Evolutionary conservation across 176 grass and related monocot species (phyloP).

Genomic region (Typha latifolia): DNA sequence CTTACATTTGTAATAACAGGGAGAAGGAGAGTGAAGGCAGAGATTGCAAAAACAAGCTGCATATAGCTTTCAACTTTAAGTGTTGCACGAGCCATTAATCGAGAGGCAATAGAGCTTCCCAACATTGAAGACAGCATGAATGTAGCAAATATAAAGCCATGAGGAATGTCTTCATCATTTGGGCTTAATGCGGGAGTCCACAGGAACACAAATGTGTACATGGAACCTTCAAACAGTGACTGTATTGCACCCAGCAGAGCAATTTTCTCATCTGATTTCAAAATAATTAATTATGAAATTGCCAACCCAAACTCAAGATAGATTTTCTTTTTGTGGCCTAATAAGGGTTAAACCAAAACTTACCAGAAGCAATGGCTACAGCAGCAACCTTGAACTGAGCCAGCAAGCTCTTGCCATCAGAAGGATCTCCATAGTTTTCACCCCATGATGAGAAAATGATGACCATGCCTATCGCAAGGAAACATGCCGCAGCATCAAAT

Average conservation of each 20-base stretch:
- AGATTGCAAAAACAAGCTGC: constrained; percentile 40
- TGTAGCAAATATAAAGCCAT: constrained; percentile 42
- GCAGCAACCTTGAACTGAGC: constrained; percentile 47
- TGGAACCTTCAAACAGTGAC: constrained; percentile 47
- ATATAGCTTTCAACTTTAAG: constrained; percentile 43
- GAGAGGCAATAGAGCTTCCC: constrained; percentile 42
- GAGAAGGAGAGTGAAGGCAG: constrained; percentile 38
- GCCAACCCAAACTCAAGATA: not conserved
- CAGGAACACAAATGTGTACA: constrained; percentile 54
- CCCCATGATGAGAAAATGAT: constrained; percentile 43
- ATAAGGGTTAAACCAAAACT: constrained; percentile 1
- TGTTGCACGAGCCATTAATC: constrained; percentile 27
- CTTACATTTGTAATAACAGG: constrained; percentile 43
- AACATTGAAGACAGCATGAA: constrained; percentile 54
- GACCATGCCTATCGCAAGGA: constrained; percentile 38
- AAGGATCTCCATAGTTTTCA: constrained; percentile 46
- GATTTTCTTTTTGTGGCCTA: not conserved
- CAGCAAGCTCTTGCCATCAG: constrained; percentile 35
- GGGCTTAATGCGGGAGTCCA: constrained; percentile 42
- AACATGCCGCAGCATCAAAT: constrained; percentile 35
- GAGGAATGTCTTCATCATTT: constrained; percentile 42
- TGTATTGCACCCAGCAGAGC: constrained; percentile 47
- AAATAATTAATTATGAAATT: constrained; percentile 1
- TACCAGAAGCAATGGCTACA: constrained; percentile 43
- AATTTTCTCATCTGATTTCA: constrained; percentile 41